phyloP scores from a whole-genome alignment of 1,284 basidiomycete genomes.

The Sporisorium sorghi region DNA sequence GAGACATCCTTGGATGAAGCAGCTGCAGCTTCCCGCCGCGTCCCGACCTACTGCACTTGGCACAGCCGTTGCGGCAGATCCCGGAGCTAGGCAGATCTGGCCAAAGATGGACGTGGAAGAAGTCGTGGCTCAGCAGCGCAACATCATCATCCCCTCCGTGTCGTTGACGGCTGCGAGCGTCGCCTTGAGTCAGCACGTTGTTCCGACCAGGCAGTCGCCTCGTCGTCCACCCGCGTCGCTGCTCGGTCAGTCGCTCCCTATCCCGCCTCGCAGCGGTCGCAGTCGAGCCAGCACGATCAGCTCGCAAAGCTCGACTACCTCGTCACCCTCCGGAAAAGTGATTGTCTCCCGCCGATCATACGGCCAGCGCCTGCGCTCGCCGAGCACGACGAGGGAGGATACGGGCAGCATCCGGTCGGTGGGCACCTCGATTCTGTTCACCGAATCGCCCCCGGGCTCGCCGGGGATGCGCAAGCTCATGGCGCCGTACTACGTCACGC shows the following conservation, averaged over 20 bases:
- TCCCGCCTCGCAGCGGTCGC: conserved; percentile 36
- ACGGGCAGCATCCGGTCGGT: conserved; percentile 39
- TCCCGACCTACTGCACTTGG: not conserved
- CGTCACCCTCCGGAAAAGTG: conserved; percentile 38
- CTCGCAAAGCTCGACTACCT: conserved; percentile 40
- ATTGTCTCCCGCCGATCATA: conserved; percentile 48
- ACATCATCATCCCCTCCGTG: conserved; percentile 4
- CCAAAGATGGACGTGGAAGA: conserved; percentile 18
- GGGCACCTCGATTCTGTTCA: conserved; percentile 42
- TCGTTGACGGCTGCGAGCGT: conserved; percentile 28
- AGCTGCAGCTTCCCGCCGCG: conserved; percentile 26
- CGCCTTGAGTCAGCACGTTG: conserved; percentile 1
- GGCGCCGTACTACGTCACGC: conserved; percentile 12
- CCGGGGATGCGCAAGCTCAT: conserved; percentile 30
- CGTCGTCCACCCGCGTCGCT: conserved; percentile 36
- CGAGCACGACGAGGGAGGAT: conserved; percentile 14
- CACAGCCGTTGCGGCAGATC: not conserved
- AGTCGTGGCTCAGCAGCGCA: conserved; percentile 1
- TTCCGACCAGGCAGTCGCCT: not conserved
- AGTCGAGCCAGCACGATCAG: conserved; percentile 48
- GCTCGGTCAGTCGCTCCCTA: conserved; percentile 39
- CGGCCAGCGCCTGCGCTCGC: conserved; percentile 26
- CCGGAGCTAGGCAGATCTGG: conserved; percentile 6
- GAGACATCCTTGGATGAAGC: conserved; percentile 48
- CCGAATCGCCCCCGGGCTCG: conserved; percentile 20